Conservation (phyloP, 1,139 yeast species). For the Debaryomyces udenii region DNA sequence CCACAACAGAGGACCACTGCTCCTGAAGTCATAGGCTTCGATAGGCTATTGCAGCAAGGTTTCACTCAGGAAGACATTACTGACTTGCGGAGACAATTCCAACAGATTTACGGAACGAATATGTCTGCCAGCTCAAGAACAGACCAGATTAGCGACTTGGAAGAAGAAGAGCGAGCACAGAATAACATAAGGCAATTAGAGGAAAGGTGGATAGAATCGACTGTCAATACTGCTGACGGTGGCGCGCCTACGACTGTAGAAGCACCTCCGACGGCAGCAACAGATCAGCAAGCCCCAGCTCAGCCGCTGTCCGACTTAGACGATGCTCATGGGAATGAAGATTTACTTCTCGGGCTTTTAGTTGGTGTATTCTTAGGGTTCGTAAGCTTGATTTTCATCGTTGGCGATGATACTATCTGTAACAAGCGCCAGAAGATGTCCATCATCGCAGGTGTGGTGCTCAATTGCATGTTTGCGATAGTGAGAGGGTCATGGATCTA, state of each 20-base stretch:
- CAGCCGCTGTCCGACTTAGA: constrained; percentile 33
- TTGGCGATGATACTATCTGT: constrained; percentile 58
- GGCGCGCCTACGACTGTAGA: constrained; percentile 13
- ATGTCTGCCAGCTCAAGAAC: constrained; percentile 9
- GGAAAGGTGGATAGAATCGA: constrained; percentile 89
- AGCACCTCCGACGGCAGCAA: constrained; percentile 11
- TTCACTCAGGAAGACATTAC: constrained; percentile 75
- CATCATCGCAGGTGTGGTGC: constrained; percentile 59
- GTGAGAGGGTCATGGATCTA: constrained; percentile 53
- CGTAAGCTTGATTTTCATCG: constrained; percentile 56
- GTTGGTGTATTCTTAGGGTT: constrained; percentile 70
- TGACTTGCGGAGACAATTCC: constrained; percentile 74
- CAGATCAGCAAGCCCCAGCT: constrained; percentile 20
- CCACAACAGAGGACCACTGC: constrained; percentile 54
- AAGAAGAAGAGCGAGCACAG: constrained; percentile 43
- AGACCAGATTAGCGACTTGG: constrained; percentile 42
- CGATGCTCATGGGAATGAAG: constrained; percentile 52
- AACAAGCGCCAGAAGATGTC: constrained; percentile 64
- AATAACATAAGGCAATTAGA: constrained; percentile 63
- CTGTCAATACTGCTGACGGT: constrained; percentile 43
- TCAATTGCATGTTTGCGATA: constrained; percentile 61
- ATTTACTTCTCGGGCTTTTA: constrained; percentile 62
- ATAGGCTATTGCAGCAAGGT: constrained; percentile 79
- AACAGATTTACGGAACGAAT: constrained; percentile 51
- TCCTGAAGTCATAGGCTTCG: constrained; percentile 85